Base-by-base conservation (phyloP, 768 basidiomycete genomes). In the Cantharellus anzutake region DNA sequence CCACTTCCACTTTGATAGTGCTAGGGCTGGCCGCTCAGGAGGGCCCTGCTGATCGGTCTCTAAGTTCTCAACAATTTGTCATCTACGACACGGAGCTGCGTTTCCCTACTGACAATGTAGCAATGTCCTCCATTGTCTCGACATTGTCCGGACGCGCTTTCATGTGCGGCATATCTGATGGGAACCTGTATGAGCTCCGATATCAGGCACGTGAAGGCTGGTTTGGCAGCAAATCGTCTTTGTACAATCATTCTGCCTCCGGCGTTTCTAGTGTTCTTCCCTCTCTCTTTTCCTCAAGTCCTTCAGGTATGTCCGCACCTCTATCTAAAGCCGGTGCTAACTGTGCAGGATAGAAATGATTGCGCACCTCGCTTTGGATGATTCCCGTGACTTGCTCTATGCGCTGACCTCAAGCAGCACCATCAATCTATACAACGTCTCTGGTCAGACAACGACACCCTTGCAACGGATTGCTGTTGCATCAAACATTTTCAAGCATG, bases 131-230 rank as follows among this genome's bases (percentile, higher is more conserved):
- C 50, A 84, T 96, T 53, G 74, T 79, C 60, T 88, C 87, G 4
- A 88, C 86, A 1, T 67, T 74, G 35, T 80, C 84, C 42, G 94
- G 94, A 51, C 78, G 92, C 59, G 91, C 96, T 62, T 93, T 98
- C 71, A 87, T 94, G 85, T 79, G 79, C 57, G 88, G 88, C 11
- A 74, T 78, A 5, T 81, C 84, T 66, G 90, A 94, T 66, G 91
- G 91, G 11, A 81, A 83, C 67, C 71, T 98, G 58, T 96, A 94
- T 70, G 94, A 97, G 69, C 70, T 98, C 50, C 83, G 86, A 66
- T 98, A 97, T 70, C 86, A 90, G 66, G 82, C 84, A 64, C 84
- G 78, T 63, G 87, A 92, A 66, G 84, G 86, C 0, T 94, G 91
- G 91, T 94, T 96, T 71, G 84, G 82, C 51, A 89, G 90, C 69